Base-by-base conservation (phyloP, 495 filamentous ascomycete species). In the Penicillium paxilli region DNA sequence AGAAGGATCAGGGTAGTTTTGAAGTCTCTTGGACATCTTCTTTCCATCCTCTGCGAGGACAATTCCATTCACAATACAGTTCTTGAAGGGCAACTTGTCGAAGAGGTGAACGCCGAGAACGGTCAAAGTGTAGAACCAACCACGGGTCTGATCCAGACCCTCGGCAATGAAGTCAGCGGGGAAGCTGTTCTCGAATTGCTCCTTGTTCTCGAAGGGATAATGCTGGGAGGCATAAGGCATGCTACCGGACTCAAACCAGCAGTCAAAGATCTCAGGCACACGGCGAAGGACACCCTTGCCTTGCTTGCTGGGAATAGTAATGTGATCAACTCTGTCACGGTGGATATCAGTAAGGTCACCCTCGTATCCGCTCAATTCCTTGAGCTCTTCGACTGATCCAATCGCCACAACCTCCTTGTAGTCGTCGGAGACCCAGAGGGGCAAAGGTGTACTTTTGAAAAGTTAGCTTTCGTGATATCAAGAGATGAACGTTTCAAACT, bases 21-120 rank as follows among this genome's bases (percentile, higher is more conserved):
- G 94, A 33, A 96, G 77, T 35, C 95, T 83, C 77, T 98, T 98
- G 1, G 92, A 97, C 94, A 98, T 98, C 78, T 98, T 98, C 78
- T 96, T 97, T 47, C 94, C 94, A 63, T 98, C 92, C 69, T 96
- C 92, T 6, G 87, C 94, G 25, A 98, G 79, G 1, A 98, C 94
- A 49, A 98, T 95, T 10, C 94, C 94, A 63, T 96, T 98, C 40
- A 98, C 95, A 11, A 98, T 89, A 63, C 92, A 96, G 68, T 98
- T 97, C 74, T 93, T 87, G 81, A 96, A 98, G 1, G 94, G 95
- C 0, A 92, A 84, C 16, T 83, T 81, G 17, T 89, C 90, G 60
- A 95, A 97, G 14, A 98, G 82, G 63, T 96, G 91, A 5, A 88
- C 94, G 42, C 93, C 94, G 28, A 98, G 80, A 14, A 98, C 91